A percentile compares a stretch with the other conserved stretches of the same genome.
Evolutionary conservation across 2,329 filamentous ascomycete genomes (phyloP).

Genomic region (Exserohilum turcica): DNA sequence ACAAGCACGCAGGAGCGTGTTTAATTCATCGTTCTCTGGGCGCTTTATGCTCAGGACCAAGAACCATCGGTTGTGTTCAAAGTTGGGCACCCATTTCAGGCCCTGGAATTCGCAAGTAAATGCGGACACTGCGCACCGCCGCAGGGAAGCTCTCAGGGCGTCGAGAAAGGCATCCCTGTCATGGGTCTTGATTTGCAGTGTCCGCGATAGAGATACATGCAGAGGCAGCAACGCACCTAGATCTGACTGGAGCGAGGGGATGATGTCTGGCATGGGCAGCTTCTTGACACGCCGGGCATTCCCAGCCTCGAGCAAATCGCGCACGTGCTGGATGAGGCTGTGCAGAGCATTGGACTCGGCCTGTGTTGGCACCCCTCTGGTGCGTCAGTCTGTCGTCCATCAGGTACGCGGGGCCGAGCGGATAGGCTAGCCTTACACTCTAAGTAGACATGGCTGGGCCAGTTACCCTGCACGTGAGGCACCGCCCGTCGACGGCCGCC

Average conservation of each 20-base stretch:
- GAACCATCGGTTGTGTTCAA: slow-evolving; percentile 76
- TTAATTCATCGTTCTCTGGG: slow-evolving; percentile 45
- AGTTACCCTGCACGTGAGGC: slow-evolving; percentile 86
- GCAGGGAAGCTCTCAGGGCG: slow-evolving; percentile 54
- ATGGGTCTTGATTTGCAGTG: slow-evolving; percentile 74
- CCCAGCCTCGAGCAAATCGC: slow-evolving; percentile 20
- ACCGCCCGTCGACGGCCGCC: slow-evolving; percentile 80
- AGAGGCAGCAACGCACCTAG: slow-evolving; percentile 78
- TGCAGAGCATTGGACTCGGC: slow-evolving; percentile 38
- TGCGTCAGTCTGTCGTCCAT: slow-evolving; percentile 36
- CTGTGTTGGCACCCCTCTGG: slow-evolving; percentile 47
- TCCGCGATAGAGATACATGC: slow-evolving; percentile 87
- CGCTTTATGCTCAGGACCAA: slow-evolving; percentile 70
- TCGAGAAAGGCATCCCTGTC: slow-evolving; percentile 71
- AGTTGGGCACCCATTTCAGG: slow-evolving; percentile 70
- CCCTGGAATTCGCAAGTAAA: slow-evolving; percentile 55
- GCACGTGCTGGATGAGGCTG: slow-evolving; percentile 37
- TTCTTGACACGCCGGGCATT: slow-evolving; percentile 30
- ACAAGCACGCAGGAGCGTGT: slow-evolving; percentile 65
- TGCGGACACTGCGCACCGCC: slow-evolving; percentile 55
- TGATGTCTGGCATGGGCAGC: slow-evolving; percentile 53
- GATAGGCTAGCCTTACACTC: slow-evolving; percentile 73
- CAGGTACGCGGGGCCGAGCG: not conserved
- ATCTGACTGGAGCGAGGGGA: slow-evolving; percentile 76
- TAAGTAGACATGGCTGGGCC: slow-evolving; percentile 90